Base-by-base conservation (phyloP, 1,284 basidiomycete species). In the Microbotryum violaceum region DNA sequence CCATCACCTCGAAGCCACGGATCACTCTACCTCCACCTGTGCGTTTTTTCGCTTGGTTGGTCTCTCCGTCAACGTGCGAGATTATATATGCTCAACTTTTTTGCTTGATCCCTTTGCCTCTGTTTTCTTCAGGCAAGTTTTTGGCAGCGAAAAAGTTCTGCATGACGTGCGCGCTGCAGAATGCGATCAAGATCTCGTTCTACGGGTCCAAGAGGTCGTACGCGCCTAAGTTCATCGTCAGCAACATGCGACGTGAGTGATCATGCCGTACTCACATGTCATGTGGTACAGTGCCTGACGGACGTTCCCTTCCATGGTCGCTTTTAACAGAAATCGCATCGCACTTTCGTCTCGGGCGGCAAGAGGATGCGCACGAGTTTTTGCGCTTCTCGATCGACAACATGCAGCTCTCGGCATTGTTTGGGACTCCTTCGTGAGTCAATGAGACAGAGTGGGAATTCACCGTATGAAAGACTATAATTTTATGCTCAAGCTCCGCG, bases 341-440 rank as follows among this genome's bases (percentile, higher is more conserved):
- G 75, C 87, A 91, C 67, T 85, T 98, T 81, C 84, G 86, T 55
- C 82, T 79, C 74, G 91, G 90, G n/a, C 79, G 91, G 66, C 96
- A 99, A 76, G 96, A 99, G 75, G 96, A 99, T 75, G 87, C 94
- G 4, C 96, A 99, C 75, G 96, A 99, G 76, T 98, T 98, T 73
- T 83, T 99, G 57, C 86, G 96, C 33, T 96, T 97, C 75, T 85
- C 89, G 27, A 85, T 97, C 45, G 96, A 99, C 72, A 87, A 53
- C 23, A 67, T 72, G 71, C 70, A 71, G 61, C 54, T 61, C 10
- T 58, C 58, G 20, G 65, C 51, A 42, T 57, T 64, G 46, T 52
- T 45, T 21, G 65, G 65, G 18, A 63, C 58, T 47, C 29, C 51
- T 48, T 16, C 55, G 27, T 31, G 23, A 48, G 55, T 27, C 2